Conservation (phyloP, 2,329 filamentous ascomycete species). For the Teratosphaeria destructans region DNA sequence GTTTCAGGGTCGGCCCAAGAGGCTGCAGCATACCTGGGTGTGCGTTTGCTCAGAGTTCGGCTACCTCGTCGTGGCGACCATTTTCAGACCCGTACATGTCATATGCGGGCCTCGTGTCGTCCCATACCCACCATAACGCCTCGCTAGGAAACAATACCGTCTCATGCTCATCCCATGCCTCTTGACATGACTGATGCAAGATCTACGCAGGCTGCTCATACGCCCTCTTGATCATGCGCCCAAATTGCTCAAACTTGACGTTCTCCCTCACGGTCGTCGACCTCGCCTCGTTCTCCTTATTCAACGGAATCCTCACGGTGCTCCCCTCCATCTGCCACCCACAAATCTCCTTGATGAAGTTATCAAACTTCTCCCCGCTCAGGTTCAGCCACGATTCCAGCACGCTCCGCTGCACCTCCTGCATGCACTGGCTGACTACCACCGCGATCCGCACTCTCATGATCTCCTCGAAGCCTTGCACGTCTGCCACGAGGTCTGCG, state of each 20-base stretch:
- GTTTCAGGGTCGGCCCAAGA: background rate
- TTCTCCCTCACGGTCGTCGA: conserved; percentile 92
- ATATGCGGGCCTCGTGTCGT: background rate
- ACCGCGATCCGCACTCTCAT: conserved; percentile 83
- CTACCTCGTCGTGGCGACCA: background rate
- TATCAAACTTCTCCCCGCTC: conserved; percentile 36
- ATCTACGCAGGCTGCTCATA: conserved; percentile 64
- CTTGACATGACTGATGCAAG: background rate
- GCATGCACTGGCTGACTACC: conserved; percentile 76
- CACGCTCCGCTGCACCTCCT: conserved; percentile 50
- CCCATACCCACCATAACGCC: conserved; percentile 2
- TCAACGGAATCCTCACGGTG: conserved; percentile 67
- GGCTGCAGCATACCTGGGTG: background rate
- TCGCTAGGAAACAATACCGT: conserved; percentile 1
- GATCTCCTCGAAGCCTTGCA: conserved; percentile 87
- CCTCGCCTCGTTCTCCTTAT: conserved; percentile 96
- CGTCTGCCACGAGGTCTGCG: conserved; percentile 88
- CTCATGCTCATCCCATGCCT: background rate
- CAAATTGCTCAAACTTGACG: conserved; percentile 81
- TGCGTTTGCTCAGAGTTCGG: background rate
- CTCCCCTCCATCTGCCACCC: conserved; percentile 62
- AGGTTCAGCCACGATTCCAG: conserved; percentile 42
- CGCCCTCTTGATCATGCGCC: conserved; percentile 67
- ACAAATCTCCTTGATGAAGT: conserved; percentile 46
- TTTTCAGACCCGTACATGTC: background rate